These are phyloP conservation scores for Fusarium mangiferae DNA, from an alignment of 2,329 filamentous ascomycete genomes.

Conservation along the genomic window DNA sequence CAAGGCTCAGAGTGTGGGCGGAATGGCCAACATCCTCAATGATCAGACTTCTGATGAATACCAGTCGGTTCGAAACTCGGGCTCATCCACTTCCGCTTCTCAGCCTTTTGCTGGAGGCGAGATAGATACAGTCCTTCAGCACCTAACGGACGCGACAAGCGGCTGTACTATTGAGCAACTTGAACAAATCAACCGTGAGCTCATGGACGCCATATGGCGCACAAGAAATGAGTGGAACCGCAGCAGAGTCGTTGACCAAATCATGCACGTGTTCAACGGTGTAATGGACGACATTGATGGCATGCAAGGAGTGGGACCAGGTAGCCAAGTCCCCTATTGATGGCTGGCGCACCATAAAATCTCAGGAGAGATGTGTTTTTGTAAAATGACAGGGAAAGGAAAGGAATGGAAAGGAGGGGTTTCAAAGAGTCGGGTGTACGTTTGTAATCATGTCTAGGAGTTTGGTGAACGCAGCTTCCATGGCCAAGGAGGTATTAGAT, in stretches of 20 bases:
- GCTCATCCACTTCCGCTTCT: conserved; percentile 56
- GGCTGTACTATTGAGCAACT: conserved; percentile 92
- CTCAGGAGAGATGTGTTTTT: neutral
- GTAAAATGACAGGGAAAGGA: conserved; percentile 19
- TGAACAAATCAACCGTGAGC: conserved; percentile 88
- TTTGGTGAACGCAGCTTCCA: conserved; percentile 31
- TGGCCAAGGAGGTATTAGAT: conserved; percentile 37
- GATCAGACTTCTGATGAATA: conserved; percentile 52
- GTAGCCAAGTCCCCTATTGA: conserved; percentile 53
- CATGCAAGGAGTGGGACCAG: conserved; percentile 56
- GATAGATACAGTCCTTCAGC: conserved; percentile 67
- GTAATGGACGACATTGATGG: conserved; percentile 75
- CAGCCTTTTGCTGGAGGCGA: conserved; percentile 61
- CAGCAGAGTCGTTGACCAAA: conserved; percentile 71
- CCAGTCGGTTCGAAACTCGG: conserved; percentile 45
- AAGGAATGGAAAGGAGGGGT: conserved; percentile 2
- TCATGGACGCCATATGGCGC: conserved; percentile 93
- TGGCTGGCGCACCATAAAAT: neutral
- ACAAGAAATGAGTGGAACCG: conserved; percentile 85
- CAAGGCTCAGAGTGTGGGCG: conserved; percentile 45
- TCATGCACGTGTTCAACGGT: conserved; percentile 79
- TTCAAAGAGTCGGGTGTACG: conserved; percentile 34
- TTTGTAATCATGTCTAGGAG: conserved; percentile 36
- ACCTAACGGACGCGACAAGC: conserved; percentile 74
- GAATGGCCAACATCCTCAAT: conserved; percentile 53